Conservation (phyloP, 1,139 yeast genomes). For the Kazachstania sp. region DNA sequence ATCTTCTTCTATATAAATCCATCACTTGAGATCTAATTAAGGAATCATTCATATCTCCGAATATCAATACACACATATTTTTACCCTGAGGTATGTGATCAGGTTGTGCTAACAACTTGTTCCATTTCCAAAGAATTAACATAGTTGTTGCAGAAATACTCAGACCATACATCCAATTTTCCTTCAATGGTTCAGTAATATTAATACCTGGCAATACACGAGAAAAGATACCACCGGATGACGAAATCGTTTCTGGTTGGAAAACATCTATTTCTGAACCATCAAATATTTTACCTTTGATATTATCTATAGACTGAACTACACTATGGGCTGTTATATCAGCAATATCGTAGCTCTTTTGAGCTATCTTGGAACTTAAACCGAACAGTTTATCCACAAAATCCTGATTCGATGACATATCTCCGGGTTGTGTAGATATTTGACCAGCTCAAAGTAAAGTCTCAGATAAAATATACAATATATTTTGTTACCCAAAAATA, state of each 20-base stretch:
- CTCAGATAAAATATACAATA: background rate
- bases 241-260: background rate
- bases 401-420: slow-evolving; percentile 10
- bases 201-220: background rate
- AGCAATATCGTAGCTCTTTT: slow-evolving; percentile 5
- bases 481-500: no score
- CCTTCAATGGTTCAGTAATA: background rate
- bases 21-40: slow-evolving; percentile 29
- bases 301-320: slow-evolving; percentile 7
- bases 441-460: background rate
- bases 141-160: slow-evolving; percentile 15
- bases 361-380: slow-evolving; percentile 9
- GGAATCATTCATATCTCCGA: slow-evolving; percentile 32
- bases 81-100: slow-evolving; percentile 18
- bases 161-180: slow-evolving; percentile 11
- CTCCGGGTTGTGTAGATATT: background rate
- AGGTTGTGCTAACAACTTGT: slow-evolving; percentile 12
- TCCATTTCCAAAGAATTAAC: slow-evolving; percentile 13
- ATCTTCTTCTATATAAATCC: slow-evolving; percentile 30
- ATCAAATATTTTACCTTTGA: slow-evolving; percentile 1
- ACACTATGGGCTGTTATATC: slow-evolving; percentile 8
- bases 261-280: background rate
- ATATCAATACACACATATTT: slow-evolving; percentile 21
- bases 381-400: slow-evolving; percentile 15
- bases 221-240: background rate